A percentile compares a stretch with the other conserved stretches of the same genome.
Evolutionary conservation across 2,329 filamentous ascomycete genomes (phyloP).

Genomic region (Trichoderma citrinoviride): DNA sequence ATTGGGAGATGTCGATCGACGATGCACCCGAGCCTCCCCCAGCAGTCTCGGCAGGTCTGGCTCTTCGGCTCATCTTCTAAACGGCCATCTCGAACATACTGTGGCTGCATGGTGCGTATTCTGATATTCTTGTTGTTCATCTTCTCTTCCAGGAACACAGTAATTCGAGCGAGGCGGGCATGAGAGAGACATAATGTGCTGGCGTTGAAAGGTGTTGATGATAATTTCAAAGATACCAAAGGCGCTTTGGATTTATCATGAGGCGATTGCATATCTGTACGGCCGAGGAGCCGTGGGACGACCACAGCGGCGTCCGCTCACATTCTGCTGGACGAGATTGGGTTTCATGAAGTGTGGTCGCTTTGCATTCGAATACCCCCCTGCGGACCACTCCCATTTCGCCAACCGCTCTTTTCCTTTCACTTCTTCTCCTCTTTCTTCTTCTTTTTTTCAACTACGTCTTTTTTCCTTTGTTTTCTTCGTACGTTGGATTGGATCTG

Average conservation of each 20-base stretch:
- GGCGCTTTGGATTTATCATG: constrained; percentile 10
- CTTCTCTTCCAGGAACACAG: not conserved
- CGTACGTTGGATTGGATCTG: not conserved
- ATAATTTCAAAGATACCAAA: constrained; percentile 23
- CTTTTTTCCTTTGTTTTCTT: not conserved
- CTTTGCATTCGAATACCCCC: constrained; percentile 14
- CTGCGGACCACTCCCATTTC: not conserved
- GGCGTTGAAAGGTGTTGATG: constrained; percentile 22
- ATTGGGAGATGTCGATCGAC: constrained; percentile 61
- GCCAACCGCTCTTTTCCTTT: not conserved
- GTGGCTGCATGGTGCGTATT: not conserved
- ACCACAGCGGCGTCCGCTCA: not conserved
- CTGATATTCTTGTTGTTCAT: not conserved
- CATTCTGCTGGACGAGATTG: constrained; percentile 16
- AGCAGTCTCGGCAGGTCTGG: constrained; percentile 17
- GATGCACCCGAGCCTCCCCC: constrained; percentile 25
- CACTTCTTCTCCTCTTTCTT: not conserved
- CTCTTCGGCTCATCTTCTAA: constrained; percentile 27
- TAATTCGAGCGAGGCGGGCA: constrained; percentile 4
- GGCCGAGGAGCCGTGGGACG: not conserved
- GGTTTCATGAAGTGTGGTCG: not conserved
- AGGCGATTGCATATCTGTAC: constrained; percentile 6
- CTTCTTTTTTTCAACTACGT: not conserved
- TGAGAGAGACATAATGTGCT: constrained; percentile 7
- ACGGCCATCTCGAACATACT: not conserved